Percentiles rank a stretch among this genome's conserved stretches.
Conservation (phyloP, 116 monocot species). For the Phalaenopsis hybrid region DNA sequence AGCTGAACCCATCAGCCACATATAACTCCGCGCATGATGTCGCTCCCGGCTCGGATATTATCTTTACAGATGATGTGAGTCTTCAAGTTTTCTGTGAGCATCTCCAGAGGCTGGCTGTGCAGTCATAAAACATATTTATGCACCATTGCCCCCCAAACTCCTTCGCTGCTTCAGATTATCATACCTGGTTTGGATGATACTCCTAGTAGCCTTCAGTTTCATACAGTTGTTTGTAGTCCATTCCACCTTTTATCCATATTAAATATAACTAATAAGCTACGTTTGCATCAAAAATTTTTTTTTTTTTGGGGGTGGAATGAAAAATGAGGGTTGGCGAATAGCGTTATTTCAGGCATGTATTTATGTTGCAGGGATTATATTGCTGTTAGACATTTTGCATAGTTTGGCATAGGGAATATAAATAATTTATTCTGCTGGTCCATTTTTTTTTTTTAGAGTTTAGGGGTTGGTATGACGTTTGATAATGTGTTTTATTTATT, state of each 20-base stretch:
- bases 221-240: neutral
- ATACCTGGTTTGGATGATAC: no score
- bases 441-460: neutral
- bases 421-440: neutral
- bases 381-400: neutral
- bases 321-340: neutral
- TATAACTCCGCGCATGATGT: conserved; percentile 71
- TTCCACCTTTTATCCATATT: neutral
- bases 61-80: conserved; percentile 94
- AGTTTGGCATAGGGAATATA: neutral
- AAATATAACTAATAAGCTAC: neutral
- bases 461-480: neutral
- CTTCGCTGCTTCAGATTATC: neutral
- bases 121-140: conserved; percentile 41
- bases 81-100: conserved; percentile 95
- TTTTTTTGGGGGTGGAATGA: neutral
- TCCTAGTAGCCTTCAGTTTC: neutral
- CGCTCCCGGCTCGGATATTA: conserved; percentile 76
- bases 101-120: conserved; percentile 89
- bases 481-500: neutral
- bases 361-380: conserved; percentile 3
- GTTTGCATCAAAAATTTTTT: neutral
- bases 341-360: neutral
- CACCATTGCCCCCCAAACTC: no score
- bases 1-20: conserved; percentile 87